These are phyloP conservation scores for Colletotrichum australisinense DNA, from an alignment of 2,329 filamentous ascomycete genomes.

Conservation along the genomic window DNA sequence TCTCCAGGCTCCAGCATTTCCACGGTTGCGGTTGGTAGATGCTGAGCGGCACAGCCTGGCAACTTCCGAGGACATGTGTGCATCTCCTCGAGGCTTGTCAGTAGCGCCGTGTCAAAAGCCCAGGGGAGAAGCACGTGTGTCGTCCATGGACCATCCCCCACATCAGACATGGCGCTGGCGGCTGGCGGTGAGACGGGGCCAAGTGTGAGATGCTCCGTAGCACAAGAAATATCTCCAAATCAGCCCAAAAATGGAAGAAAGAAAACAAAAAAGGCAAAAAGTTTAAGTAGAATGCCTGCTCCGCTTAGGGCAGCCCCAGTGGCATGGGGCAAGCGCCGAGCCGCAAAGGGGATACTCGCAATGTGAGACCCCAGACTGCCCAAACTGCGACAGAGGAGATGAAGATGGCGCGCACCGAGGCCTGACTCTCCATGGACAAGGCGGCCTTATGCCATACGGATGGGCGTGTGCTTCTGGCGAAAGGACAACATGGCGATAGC, in stretches of 20 bases:
- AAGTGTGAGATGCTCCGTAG: neutral
- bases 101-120: neutral
- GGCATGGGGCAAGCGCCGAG: conserved; percentile 19
- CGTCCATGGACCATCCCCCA: conserved; percentile 4
- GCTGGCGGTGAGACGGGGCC: neutral
- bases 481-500: neutral
- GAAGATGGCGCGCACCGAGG: conserved; percentile 5
- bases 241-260: neutral
- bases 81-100: neutral
- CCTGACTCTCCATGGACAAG: neutral
- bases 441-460: neutral
- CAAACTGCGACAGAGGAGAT: conserved; percentile 12
- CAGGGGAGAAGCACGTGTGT: conserved; percentile 18
- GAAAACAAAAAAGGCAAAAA: neutral
- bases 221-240: neutral
- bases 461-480: neutral
- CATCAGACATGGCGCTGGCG: neutral
- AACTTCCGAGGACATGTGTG: conserved; percentile 14
- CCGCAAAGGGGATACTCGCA: conserved; percentile 7
- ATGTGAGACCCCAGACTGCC: neutral
- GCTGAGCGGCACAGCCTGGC: conserved; percentile 13
- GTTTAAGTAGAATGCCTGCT: neutral
- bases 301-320: neutral
- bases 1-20: conserved; percentile 34
- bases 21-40: conserved; percentile 20